A percentile compares a stretch with the other conserved stretches of the same genome.
phyloP scores from a whole-genome alignment of 148 eudicot species.

The Beta vulgaris region DNA sequence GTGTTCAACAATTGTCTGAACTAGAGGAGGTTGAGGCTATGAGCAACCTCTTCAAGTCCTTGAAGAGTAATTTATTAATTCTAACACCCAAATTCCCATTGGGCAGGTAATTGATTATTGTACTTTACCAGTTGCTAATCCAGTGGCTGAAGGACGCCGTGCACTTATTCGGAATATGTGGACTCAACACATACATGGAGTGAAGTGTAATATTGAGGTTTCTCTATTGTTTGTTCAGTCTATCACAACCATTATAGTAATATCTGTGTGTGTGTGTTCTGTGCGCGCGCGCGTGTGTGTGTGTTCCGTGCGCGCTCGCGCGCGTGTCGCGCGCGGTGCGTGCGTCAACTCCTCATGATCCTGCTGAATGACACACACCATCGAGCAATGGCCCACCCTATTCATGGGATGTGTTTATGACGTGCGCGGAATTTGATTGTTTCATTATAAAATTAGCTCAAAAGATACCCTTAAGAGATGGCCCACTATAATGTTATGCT shows the following conservation, averaged over 20 bases:
- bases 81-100: background rate
- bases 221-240: slow-evolving; percentile 34
- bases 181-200: slow-evolving; percentile 92
- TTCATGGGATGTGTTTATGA: background rate
- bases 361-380: too few species aligned
- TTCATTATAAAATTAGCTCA: background rate
- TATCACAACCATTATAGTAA: background rate
- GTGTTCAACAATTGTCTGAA: slow-evolving; percentile 96
- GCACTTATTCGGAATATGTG: slow-evolving; percentile 93
- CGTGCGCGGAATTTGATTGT: background rate
- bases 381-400: background rate
- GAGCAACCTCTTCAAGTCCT: background rate
- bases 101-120: slow-evolving; percentile 90
- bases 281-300: slow-evolving; percentile 66
- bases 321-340: too few species aligned
- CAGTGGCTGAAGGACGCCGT: slow-evolving; percentile 89
- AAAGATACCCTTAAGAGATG: background rate
- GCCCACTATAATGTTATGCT: too few species aligned
- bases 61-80: background rate
- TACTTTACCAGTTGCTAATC: slow-evolving; percentile 70
- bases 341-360: too few species aligned
- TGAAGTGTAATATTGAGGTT: slow-evolving; percentile 94
- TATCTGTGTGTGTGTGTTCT: slow-evolving; percentile 33
- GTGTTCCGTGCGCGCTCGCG: too few species aligned
- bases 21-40: slow-evolving; percentile 92